Percentiles rank a stretch among this genome's conserved stretches.
Conservation (phyloP, 768 basidiomycete genomes). For the Lanmaoa rubissima region DNA sequence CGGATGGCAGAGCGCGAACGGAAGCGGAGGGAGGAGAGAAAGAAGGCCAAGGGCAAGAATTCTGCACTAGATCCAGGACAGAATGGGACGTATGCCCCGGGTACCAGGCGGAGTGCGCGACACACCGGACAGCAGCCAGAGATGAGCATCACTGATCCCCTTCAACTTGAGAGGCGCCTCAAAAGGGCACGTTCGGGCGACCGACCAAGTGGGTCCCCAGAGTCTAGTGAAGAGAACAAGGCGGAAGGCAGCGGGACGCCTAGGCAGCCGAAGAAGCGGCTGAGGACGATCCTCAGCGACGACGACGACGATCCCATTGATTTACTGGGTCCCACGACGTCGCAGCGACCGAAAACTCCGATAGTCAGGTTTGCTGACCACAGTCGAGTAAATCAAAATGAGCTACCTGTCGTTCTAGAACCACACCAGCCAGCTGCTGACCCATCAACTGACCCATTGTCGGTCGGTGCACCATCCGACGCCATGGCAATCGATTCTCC, state of each 20-base stretch:
- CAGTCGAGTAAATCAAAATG: constrained; percentile 16
- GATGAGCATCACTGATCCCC: constrained; percentile 69
- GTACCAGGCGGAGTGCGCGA: constrained; percentile 69
- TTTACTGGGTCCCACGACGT: constrained; percentile 27
- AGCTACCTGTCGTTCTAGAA: constrained; percentile 14
- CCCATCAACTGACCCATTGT: not conserved
- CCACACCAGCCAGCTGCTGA: not conserved
- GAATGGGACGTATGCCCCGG: constrained; percentile 42
- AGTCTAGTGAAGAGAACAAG: constrained; percentile 44
- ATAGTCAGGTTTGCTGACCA: constrained; percentile 53
- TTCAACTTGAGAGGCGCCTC: constrained; percentile 68
- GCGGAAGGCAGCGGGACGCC: constrained; percentile 38
- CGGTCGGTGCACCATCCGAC: constrained; percentile 4
- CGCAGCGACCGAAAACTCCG: constrained; percentile 34
- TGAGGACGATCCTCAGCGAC: constrained; percentile 43
- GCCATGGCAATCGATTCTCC: constrained; percentile 41
- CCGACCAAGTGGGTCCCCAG: constrained; percentile 48
- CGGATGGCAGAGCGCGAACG: constrained; percentile 79
- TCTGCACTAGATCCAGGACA: constrained; percentile 22
- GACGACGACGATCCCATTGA: constrained; percentile 52
- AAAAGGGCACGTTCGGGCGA: constrained; percentile 69
- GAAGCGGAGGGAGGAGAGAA: constrained; percentile 55
- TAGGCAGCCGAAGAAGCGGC: constrained; percentile 53
- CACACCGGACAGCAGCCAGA: constrained; percentile 73
- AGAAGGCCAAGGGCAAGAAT: constrained; percentile 37